Percentiles rank a stretch among this genome's conserved stretches.
phyloP scores from a whole-genome alignment of 2,329 filamentous ascomycete genomes.

The Epichloe scottii region DNA sequence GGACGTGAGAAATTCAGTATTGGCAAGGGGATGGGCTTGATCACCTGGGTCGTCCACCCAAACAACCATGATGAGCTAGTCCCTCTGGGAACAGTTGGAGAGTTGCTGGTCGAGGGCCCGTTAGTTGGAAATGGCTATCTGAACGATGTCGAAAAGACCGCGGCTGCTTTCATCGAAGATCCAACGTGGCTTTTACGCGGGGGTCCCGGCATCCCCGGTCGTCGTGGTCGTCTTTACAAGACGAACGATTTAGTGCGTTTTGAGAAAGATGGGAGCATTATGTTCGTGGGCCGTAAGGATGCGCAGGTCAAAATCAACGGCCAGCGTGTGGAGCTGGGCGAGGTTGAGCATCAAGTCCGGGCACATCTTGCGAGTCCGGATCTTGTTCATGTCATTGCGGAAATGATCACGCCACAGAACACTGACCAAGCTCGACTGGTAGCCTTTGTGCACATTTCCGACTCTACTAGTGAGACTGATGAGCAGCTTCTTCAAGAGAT shows the following conservation, averaged over 20 bases:
- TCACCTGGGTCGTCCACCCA: neutral
- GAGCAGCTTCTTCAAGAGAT: too few relatives aligned
- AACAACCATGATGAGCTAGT: slow-evolving; percentile 9
- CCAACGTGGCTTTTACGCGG: neutral
- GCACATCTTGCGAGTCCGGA: neutral
- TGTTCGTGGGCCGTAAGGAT: slow-evolving; percentile 38
- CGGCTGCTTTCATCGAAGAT: slow-evolving; percentile 19
- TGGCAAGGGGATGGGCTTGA: neutral
- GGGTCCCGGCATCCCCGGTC: slow-evolving; percentile 5
- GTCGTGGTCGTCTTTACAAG: slow-evolving; percentile 22
- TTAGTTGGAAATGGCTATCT: slow-evolving; percentile 38
- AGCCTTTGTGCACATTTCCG: too few relatives aligned
- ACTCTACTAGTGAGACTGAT: too few relatives aligned
- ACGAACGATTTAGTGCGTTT: slow-evolving; percentile 35
- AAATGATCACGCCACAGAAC: neutral
- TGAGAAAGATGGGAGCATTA: slow-evolving; percentile 18
- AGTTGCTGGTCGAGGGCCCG: slow-evolving; percentile 28
- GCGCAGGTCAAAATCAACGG: slow-evolving; percentile 43
- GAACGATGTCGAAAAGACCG: slow-evolving; percentile 33
- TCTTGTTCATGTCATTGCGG: too few relatives aligned
- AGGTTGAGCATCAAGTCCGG: slow-evolving; percentile 10
- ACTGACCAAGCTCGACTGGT: too few relatives aligned
- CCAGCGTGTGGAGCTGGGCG: slow-evolving; percentile 34
- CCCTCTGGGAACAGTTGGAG: slow-evolving; percentile 21
- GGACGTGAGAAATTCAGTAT: neutral